phyloP scores from a whole-genome alignment of 495 filamentous ascomycete species.

The Durotheca rogersii region DNA sequence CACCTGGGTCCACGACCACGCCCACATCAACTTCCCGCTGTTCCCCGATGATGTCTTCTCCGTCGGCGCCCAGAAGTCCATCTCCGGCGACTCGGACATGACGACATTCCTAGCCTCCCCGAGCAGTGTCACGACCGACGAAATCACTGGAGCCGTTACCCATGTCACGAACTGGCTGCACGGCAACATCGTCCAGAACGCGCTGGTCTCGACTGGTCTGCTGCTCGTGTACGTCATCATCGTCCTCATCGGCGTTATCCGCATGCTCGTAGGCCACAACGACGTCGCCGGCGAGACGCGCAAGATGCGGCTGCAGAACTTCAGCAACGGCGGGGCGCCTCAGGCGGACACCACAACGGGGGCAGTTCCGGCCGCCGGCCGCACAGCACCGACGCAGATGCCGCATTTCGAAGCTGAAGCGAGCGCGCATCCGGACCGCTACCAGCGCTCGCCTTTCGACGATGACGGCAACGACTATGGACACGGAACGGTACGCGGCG shows the following conservation, averaged over 20 bases:
- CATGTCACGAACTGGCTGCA: slow-evolving; percentile 64
- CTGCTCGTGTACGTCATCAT: slow-evolving; percentile 75
- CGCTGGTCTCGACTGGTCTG: slow-evolving; percentile 70
- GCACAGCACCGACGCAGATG: slow-evolving; percentile 1
- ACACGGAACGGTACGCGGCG: slow-evolving; percentile 16
- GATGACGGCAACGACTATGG: slow-evolving; percentile 17
- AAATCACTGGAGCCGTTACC: slow-evolving; percentile 73
- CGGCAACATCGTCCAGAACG: slow-evolving; percentile 66
- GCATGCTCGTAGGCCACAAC: slow-evolving; percentile 60
- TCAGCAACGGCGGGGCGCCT: neutral
- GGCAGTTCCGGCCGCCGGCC: neutral
- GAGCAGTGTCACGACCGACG: slow-evolving; percentile 66
- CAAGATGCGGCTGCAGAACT: slow-evolving; percentile 18
- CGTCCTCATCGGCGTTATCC: slow-evolving; percentile 67
- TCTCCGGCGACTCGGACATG: slow-evolving; percentile 55
- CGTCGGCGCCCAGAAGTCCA: slow-evolving; percentile 66
- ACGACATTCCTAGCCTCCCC: slow-evolving; percentile 76
- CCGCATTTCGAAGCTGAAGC: slow-evolving; percentile 20
- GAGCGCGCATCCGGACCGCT: slow-evolving; percentile 25
- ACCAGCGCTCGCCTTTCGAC: slow-evolving; percentile 18
- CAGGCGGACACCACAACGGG: neutral
- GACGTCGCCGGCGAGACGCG: slow-evolving; percentile 44
- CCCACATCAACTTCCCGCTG: slow-evolving; percentile 76
- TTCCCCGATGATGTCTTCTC: slow-evolving; percentile 83
- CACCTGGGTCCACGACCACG: slow-evolving; percentile 85